Evolutionary conservation across 768 basidiomycete species (phyloP).

Genomic region (Kwoniella sp.): DNA sequence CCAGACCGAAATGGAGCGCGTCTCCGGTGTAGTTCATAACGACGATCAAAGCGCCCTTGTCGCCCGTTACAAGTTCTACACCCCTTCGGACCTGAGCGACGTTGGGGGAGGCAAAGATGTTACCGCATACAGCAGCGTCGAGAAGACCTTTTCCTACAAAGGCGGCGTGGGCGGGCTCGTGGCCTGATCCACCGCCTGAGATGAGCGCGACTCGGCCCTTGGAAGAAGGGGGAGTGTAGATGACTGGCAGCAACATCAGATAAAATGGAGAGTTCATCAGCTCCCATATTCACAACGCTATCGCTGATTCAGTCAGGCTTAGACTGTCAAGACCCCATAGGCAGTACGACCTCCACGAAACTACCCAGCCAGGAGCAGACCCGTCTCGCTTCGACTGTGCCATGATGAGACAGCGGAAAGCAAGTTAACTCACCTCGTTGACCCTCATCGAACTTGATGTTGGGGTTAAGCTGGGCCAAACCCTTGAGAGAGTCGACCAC

Average conservation of each 20-base stretch:
- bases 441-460: slow-evolving; percentile 67
- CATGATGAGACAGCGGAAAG: too few species aligned
- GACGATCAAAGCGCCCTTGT: slow-evolving; percentile 50
- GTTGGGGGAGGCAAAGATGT: slow-evolving; percentile 86
- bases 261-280: too few species aligned
- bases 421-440: slow-evolving; percentile 65
- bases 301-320: too few species aligned
- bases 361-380: too few species aligned
- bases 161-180: slow-evolving; percentile 86
- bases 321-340: too few species aligned
- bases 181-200: slow-evolving; percentile 61
- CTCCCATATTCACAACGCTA: too few species aligned
- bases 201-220: slow-evolving; percentile 64
- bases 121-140: slow-evolving; percentile 81
- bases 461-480: slow-evolving; percentile 66
- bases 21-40: slow-evolving; percentile 57
- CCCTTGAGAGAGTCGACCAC: slow-evolving; percentile 79
- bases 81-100: slow-evolving; percentile 78
- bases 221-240: slow-evolving; percentile 23
- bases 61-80: slow-evolving; percentile 65
- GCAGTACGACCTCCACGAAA: too few species aligned
- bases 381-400: too few species aligned
- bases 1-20: slow-evolving; percentile 58
- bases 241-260: too few species aligned
- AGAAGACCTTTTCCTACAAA: slow-evolving; percentile 87